These are phyloP conservation scores for Synchytrium microbalum DNA, from an alignment of 371 early-diverging fungal genomes.

Conservation along the genomic window DNA sequence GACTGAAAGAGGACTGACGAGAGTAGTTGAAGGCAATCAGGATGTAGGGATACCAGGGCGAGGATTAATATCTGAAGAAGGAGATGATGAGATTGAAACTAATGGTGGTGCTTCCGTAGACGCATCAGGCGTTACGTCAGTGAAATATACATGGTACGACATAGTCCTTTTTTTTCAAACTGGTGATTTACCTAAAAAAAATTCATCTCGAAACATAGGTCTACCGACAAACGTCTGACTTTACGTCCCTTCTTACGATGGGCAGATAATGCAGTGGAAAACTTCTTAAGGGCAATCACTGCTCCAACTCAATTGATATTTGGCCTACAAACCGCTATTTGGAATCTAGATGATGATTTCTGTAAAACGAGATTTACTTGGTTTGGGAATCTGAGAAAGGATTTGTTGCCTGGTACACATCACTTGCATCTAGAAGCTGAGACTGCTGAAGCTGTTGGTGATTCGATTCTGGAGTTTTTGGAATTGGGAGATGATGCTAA, in stretches of 20 bases:
- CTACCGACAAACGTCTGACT: slow-evolving; percentile 25
- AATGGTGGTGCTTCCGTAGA: no score
- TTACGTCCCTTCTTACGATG: slow-evolving; percentile 22
- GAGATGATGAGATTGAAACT: background rate
- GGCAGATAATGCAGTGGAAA: slow-evolving; percentile 15
- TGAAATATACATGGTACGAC: slow-evolving; percentile 6
- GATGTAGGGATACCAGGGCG: slow-evolving; percentile 4
- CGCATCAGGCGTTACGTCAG: background rate
- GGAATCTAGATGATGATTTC: slow-evolving; percentile 3
- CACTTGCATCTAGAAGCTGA: slow-evolving; percentile 32
- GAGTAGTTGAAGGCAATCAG: slow-evolving; percentile 4
- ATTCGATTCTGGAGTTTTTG: slow-evolving; percentile 14
- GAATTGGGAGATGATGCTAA: slow-evolving; percentile 6
- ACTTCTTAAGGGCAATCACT: slow-evolving; percentile 12
- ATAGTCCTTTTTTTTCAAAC: background rate
- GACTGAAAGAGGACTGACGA: slow-evolving; percentile 25
- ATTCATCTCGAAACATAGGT: no score
- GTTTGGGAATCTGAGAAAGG: slow-evolving; percentile 12
- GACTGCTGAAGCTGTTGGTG: slow-evolving; percentile 16
- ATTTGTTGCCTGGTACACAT: slow-evolving; percentile 17
- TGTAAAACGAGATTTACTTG: slow-evolving; percentile 11
- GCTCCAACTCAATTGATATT: slow-evolving; percentile 14
- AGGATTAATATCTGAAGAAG: background rate
- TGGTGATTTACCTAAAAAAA: slow-evolving; percentile 1
- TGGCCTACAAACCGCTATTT: slow-evolving; percentile 15